Conservation (phyloP, 2,329 filamentous ascomycete species). For the Fusarium chlamydosporum region DNA sequence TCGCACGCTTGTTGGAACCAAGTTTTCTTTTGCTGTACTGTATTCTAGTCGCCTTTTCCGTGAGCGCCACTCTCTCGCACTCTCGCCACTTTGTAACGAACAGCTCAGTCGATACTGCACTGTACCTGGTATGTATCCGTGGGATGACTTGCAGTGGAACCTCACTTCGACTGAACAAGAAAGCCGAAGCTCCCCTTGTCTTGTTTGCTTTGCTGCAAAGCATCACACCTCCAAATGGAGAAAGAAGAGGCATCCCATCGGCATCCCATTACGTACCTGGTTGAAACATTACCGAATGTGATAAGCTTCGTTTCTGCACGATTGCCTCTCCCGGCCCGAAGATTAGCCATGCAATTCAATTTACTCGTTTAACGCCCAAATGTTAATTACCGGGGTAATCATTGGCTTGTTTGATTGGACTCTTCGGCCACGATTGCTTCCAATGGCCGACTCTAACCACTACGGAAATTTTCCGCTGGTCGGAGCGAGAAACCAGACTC, state of each 20-base stretch:
- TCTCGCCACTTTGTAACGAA: constrained; percentile 25
- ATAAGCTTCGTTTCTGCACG: constrained; percentile 26
- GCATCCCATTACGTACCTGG: constrained; percentile 24
- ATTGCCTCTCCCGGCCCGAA: constrained; percentile 19
- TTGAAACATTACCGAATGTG: constrained; percentile 31
- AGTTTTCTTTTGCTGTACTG: constrained; percentile 32
- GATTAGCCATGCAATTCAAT: constrained; percentile 37
- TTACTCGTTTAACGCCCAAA: background rate
- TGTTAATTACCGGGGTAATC: background rate
- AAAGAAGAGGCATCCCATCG: constrained; percentile 9
- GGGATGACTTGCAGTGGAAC: constrained; percentile 32
- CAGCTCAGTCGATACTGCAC: constrained; percentile 21
- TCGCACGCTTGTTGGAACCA: constrained; percentile 32
- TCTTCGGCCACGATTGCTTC: constrained; percentile 17
- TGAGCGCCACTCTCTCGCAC: constrained; percentile 40
- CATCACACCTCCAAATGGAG: constrained; percentile 1
- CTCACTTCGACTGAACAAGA: constrained; percentile 18
- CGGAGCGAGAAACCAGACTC: background rate
- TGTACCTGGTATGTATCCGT: background rate
- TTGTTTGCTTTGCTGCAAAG: constrained; percentile 3
- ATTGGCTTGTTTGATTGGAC: constrained; percentile 14
- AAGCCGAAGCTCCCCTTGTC: constrained; percentile 31
- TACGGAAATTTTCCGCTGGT: constrained; percentile 38
- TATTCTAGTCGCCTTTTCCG: constrained; percentile 14
- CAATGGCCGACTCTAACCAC: constrained; percentile 39